Evolutionary conservation across 2,329 filamentous ascomycete species (phyloP), one percentile per base, ranked within the genome.

Genomic region (Sporothrix humicola): DNA sequence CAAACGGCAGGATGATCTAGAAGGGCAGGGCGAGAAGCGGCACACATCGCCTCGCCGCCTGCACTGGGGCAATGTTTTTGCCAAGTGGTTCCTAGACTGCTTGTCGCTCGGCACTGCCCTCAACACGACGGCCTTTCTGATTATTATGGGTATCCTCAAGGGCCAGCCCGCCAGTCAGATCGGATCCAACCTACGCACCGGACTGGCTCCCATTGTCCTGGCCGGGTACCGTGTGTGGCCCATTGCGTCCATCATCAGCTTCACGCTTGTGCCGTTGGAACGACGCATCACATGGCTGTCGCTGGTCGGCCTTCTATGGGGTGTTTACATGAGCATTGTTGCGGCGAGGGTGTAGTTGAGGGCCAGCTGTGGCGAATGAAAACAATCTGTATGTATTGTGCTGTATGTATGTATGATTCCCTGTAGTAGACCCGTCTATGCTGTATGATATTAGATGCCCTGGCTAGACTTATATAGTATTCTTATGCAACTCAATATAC

Each of bases 221-320:
- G 31, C 84, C 3, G 84, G 84, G 2, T 86, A 86, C 77, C 86
- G 86, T 77, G 84, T 87, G 54, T 87, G 85, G 85, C 85, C 85
- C 0, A 80, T 86, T 65, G 85, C 85, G 0, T 86, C 84, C 52
- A 82, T 87, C 73, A 81, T 87, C 72, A 86, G 84, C 77, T 87
- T 87, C 76, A 83, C 79, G 73, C 85, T 83, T 61, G 79, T 87
- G 3, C 85, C 85, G 0, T 84, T 86, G n/a, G 83, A 87, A 71
- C 81, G 81, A 61, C 81, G 85, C 50, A 84, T 87, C 72, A 82
- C 86, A 50, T 87, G 86, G 77, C 79, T 87, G 68, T 86, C 83
- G 75, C 83, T 85, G 71, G 78, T 87, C 20, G 85, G 85, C 1
- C 77, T 87, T 26, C 75, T 86, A 5, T 87, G 85, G 85, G 85